A percentile compares a stretch with the other conserved stretches of the same genome.
phyloP scores from a whole-genome alignment of 352 stramenopile genomes.

The Phytophthora boehmeriae region DNA sequence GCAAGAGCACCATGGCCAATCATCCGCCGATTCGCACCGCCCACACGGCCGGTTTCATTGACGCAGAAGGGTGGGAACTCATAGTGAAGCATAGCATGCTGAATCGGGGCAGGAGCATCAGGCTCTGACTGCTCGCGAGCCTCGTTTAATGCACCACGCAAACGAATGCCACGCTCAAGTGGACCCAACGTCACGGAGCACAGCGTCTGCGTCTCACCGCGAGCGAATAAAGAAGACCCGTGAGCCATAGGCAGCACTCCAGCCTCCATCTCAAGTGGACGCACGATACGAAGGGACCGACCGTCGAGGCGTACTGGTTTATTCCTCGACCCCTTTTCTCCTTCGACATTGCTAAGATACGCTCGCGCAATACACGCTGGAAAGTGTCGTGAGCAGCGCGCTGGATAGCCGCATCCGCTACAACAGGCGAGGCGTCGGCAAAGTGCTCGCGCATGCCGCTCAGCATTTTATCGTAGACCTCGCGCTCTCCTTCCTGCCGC shows the following conservation, averaged over 20 bases:
- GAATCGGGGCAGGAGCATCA: slow-evolving; percentile 39
- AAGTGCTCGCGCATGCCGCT: slow-evolving; percentile 62
- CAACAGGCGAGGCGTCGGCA: slow-evolving; percentile 23
- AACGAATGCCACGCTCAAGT: slow-evolving; percentile 71
- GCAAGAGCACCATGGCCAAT: slow-evolving; percentile 97
- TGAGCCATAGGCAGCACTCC: slow-evolving; percentile 90
- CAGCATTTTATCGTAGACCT: slow-evolving; percentile 77
- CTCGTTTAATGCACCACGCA: slow-evolving; percentile 66
- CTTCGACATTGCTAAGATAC: slow-evolving; percentile 50
- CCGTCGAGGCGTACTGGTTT: slow-evolving; percentile 87
- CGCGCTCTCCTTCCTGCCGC: slow-evolving; percentile 70
- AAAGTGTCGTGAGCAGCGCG: slow-evolving; percentile 82
- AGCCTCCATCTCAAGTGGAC: slow-evolving; percentile 86
- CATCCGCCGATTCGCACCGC: slow-evolving; percentile 91
- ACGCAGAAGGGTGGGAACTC: slow-evolving; percentile 98
- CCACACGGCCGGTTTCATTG: slow-evolving; percentile 92
- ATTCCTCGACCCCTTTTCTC: slow-evolving; percentile 30
- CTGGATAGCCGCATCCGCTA: slow-evolving; percentile 60
- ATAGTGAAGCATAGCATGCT: slow-evolving; percentile 97
- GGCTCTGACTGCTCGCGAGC: slow-evolving; percentile 42
- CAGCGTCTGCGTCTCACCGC: slow-evolving; percentile 90
- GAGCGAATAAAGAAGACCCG: slow-evolving; percentile 87
- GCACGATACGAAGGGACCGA: slow-evolving; percentile 79
- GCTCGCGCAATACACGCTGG: slow-evolving; percentile 69
- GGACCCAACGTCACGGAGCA: slow-evolving; percentile 90